A percentile compares a stretch with the other conserved stretches of the same genome.
phyloP scores from a whole-genome alignment of 441 rosid species.

The Adansonia madagascariensis region DNA sequence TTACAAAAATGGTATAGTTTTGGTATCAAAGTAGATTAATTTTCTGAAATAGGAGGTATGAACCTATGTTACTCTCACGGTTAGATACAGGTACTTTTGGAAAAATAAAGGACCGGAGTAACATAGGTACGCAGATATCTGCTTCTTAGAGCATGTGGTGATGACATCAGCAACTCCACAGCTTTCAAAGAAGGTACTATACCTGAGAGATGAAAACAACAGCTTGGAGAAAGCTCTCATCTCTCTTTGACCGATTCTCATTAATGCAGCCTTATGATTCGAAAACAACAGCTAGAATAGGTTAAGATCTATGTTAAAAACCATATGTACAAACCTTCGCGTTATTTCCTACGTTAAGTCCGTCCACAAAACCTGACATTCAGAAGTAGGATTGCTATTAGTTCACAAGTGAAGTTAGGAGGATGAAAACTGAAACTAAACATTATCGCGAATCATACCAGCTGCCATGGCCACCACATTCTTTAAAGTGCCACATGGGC shows the following conservation, averaged over 20 bases:
- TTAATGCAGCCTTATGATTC: constrained; percentile 76
- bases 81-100: no score
- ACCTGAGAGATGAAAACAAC: constrained; percentile 79
- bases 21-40: constrained; percentile 21
- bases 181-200: constrained; percentile 94
- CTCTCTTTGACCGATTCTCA: constrained; percentile 94
- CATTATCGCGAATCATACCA: constrained; percentile 41
- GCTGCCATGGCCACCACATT: constrained; percentile 94
- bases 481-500: constrained; percentile 92
- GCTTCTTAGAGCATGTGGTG: constrained; percentile 87
- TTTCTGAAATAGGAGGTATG: constrained; percentile 19
- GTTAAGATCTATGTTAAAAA: not conserved
- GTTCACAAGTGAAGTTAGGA: not conserved
- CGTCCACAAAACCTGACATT: constrained; percentile 84
- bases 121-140: not conserved
- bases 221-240: constrained; percentile 87
- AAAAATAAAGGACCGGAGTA: no score
- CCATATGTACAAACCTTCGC: constrained; percentile 59
- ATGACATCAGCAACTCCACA: constrained; percentile 95
- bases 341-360: constrained; percentile 95
- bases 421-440: not conserved
- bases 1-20: constrained; percentile 23
- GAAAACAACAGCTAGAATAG: not conserved
- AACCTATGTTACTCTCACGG: not conserved
- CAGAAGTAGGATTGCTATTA: constrained; percentile 20